Conservation (phyloP, 768 basidiomycete genomes). For the Xanthoconium stramineum region DNA sequence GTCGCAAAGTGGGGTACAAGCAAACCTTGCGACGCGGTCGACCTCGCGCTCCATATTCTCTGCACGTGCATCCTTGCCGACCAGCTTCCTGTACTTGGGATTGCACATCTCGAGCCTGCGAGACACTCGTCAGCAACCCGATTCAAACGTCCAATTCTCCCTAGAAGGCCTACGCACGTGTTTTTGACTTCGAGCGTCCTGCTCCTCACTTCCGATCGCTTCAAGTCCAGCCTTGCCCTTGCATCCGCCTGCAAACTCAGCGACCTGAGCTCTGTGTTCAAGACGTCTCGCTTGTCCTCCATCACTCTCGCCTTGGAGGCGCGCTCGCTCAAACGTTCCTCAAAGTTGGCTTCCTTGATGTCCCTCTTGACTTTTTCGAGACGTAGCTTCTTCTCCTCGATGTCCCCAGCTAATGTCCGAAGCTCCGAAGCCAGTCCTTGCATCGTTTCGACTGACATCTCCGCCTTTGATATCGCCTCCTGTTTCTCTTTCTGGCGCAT, state of each 20-base stretch:
- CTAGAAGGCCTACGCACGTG: conserved; percentile 46
- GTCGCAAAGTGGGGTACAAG: background rate
- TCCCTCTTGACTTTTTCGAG: conserved; percentile 59
- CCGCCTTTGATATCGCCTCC: conserved; percentile 46
- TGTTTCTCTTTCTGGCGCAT: conserved; percentile 47
- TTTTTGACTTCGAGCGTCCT: conserved; percentile 66
- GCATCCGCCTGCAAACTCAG: conserved; percentile 78
- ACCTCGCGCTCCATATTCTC: conserved; percentile 76
- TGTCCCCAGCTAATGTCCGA: conserved; percentile 53
- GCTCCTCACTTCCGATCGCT: conserved; percentile 60
- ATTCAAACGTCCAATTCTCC: background rate
- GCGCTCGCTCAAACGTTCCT: conserved; percentile 59
- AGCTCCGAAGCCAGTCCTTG: conserved; percentile 54
- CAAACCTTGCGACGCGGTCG: conserved; percentile 55
- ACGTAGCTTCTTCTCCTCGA: conserved; percentile 64
- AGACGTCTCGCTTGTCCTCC: conserved; percentile 65
- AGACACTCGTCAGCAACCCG: background rate
- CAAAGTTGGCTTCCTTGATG: conserved; percentile 58
- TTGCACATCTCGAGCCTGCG: conserved; percentile 61
- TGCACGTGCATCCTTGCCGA: conserved; percentile 54
- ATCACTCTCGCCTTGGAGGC: conserved; percentile 50
- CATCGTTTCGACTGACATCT: conserved; percentile 54
- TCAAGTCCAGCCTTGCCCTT: conserved; percentile 75
- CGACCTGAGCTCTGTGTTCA: conserved; percentile 67
- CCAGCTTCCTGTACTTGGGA: conserved; percentile 59